These are phyloP conservation scores for Talaromyces stipitatus DNA, from an alignment of 495 filamentous ascomycete genomes.

Conservation along the genomic window DNA sequence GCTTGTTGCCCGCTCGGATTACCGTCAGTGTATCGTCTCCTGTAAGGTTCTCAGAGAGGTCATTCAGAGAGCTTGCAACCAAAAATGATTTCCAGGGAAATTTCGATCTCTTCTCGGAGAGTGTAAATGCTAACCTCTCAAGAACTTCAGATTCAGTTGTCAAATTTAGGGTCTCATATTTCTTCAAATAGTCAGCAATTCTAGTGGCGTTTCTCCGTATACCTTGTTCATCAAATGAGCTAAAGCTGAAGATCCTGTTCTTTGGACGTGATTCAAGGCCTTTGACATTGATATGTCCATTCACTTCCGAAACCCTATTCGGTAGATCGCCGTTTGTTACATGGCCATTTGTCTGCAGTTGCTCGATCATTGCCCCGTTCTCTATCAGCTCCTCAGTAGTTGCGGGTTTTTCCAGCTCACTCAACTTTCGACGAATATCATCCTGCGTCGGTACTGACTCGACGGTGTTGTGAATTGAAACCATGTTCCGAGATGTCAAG, in stretches of 20 bases:
- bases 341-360: background rate
- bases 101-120: background rate
- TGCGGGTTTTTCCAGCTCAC: background rate
- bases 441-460: background rate
- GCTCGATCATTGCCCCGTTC: background rate
- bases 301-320: background rate
- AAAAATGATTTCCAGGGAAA: background rate
- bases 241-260: background rate
- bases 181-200: background rate
- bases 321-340: background rate
- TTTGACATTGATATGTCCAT: background rate
- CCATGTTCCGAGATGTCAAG: slow-evolving; percentile 6
- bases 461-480: slow-evolving; percentile 12
- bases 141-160: background rate
- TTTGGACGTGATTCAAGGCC: background rate
- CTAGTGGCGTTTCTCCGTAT: background rate
- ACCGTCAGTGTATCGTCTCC: background rate
- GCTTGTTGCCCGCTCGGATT: background rate
- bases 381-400: background rate
- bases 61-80: background rate
- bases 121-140: background rate
- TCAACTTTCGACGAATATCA: background rate
- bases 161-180: background rate
- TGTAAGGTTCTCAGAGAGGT: background rate
- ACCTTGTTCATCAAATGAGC: background rate